A percentile compares a stretch with the other conserved stretches of the same genome.
Evolutionary conservation across 2,329 filamentous ascomycete species (phyloP).

Genomic region (Aspergillus vadensis): DNA sequence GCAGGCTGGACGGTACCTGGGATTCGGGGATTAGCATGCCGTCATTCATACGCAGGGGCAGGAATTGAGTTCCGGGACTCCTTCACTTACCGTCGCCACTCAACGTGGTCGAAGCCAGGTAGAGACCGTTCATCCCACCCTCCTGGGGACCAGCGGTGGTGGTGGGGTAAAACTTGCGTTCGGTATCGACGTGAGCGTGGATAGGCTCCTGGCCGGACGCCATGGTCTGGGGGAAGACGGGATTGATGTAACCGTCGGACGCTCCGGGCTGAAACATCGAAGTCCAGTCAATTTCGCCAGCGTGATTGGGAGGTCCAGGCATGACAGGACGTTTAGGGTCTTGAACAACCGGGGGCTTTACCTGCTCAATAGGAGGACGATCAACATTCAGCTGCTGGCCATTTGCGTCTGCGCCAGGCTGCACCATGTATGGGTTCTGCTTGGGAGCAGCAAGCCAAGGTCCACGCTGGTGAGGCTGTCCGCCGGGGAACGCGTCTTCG

Average conservation of each 20-base stretch:
- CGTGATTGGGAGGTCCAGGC: slow-evolving; percentile 61
- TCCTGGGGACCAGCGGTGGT: slow-evolving; percentile 45
- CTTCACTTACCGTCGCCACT: slow-evolving; percentile 48
- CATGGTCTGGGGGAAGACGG: slow-evolving; percentile 65
- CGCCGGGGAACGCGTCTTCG: slow-evolving; percentile 39
- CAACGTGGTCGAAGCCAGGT: slow-evolving; percentile 50
- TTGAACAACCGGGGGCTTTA: slow-evolving; percentile 43
- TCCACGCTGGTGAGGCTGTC: slow-evolving; percentile 42
- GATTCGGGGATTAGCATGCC: slow-evolving; percentile 36
- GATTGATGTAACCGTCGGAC: slow-evolving; percentile 66
- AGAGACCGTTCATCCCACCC: slow-evolving; percentile 50
- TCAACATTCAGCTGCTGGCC: slow-evolving; percentile 48
- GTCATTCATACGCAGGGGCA: background rate
- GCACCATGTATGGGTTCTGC: slow-evolving; percentile 48
- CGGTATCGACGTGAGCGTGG: slow-evolving; percentile 64
- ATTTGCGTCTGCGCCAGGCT: slow-evolving; percentile 44
- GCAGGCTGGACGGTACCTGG: slow-evolving; percentile 57
- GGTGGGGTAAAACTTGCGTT: slow-evolving; percentile 57
- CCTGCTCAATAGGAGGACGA: slow-evolving; percentile 46
- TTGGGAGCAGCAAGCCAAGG: slow-evolving; percentile 49
- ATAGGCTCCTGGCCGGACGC: slow-evolving; percentile 69
- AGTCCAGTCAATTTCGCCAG: slow-evolving; percentile 68
- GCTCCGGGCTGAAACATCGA: slow-evolving; percentile 76
- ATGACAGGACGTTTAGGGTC: slow-evolving; percentile 56
- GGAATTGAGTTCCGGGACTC: background rate